phyloP scores from a whole-genome alignment of 768 basidiomycete genomes.

The Termitomyces sp. region DNA sequence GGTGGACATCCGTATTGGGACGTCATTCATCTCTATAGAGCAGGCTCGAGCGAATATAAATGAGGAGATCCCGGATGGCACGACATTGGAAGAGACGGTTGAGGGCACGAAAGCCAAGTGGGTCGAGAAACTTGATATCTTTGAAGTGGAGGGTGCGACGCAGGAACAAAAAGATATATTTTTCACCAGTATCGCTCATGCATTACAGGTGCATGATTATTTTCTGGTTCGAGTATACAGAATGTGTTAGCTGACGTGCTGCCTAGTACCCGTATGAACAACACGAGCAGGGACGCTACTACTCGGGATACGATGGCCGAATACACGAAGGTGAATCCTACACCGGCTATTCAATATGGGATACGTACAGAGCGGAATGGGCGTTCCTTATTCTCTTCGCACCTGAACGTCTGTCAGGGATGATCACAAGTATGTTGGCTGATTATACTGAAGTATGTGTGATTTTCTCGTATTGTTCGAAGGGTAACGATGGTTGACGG shows the following conservation, averaged over 20 bases:
- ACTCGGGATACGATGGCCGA: constrained; percentile 70
- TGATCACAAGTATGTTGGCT: constrained; percentile 78
- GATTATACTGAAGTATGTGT: constrained; percentile 61
- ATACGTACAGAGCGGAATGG: constrained; percentile 78
- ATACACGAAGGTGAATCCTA: constrained; percentile 63
- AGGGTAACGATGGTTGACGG: too few species aligned
- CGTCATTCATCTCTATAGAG: constrained; percentile 71
- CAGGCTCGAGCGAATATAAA: constrained; percentile 54
- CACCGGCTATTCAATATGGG: constrained; percentile 81
- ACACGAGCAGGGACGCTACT: constrained; percentile 62
- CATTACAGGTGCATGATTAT: constrained; percentile 42
- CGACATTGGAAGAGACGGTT: constrained; percentile 49
- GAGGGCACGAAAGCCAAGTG: constrained; percentile 45
- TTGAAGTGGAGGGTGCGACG: constrained; percentile 47
- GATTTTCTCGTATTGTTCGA: constrained; percentile 12
- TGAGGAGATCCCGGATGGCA: constrained; percentile 41
- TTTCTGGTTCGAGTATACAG: neutral
- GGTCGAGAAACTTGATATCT: constrained; percentile 53
- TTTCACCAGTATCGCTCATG: constrained; percentile 64
- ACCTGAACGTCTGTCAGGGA: constrained; percentile 71
- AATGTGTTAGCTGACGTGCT: neutral
- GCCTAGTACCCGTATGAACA: constrained; percentile 75
- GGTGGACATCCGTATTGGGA: constrained; percentile 66
- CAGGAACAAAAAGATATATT: constrained; percentile 44
- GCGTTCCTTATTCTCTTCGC: constrained; percentile 75